Evolutionary conservation across 495 filamentous ascomycete species (phyloP).

Genomic region (Daldinia childiae): DNA sequence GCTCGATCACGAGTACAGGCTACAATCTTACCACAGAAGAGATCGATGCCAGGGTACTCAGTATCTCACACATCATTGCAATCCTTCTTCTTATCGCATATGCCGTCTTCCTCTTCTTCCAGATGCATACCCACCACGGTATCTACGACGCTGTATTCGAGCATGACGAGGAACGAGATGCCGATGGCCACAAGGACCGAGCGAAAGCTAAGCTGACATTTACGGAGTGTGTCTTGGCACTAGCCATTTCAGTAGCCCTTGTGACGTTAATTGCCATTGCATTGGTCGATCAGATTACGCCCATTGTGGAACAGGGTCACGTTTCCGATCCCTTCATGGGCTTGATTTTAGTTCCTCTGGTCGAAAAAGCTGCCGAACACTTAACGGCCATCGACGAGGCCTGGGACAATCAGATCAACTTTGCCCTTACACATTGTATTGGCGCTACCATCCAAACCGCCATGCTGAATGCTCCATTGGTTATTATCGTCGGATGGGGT

Average conservation of each 20-base stretch:
- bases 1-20: conserved; percentile 61
- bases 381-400: conserved; percentile 91
- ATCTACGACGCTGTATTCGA: conserved; percentile 73
- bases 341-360: conserved; percentile 80
- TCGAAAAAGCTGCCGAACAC: conserved; percentile 93
- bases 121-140: conserved; percentile 81
- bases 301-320: conserved; percentile 68
- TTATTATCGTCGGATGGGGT: conserved; percentile 89
- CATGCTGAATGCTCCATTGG: conserved; percentile 85
- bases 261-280: conserved; percentile 85
- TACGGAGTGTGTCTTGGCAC: conserved; percentile 74
- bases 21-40: conserved; percentile 47
- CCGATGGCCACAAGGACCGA: conserved; percentile 71
- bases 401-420: conserved; percentile 88
- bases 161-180: conserved; percentile 74
- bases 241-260: conserved; percentile 71
- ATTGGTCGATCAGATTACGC: conserved; percentile 81
- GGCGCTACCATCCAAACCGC: conserved; percentile 91
- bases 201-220: conserved; percentile 78
- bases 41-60: conserved; percentile 62
- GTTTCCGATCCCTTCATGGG: conserved; percentile 85
- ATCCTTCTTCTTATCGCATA: conserved; percentile 84
- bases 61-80: conserved; percentile 78
- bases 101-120: conserved; percentile 80
- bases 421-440: conserved; percentile 88